Conservation (phyloP, 306 rosid species). For the Fragaria vesca region DNA sequence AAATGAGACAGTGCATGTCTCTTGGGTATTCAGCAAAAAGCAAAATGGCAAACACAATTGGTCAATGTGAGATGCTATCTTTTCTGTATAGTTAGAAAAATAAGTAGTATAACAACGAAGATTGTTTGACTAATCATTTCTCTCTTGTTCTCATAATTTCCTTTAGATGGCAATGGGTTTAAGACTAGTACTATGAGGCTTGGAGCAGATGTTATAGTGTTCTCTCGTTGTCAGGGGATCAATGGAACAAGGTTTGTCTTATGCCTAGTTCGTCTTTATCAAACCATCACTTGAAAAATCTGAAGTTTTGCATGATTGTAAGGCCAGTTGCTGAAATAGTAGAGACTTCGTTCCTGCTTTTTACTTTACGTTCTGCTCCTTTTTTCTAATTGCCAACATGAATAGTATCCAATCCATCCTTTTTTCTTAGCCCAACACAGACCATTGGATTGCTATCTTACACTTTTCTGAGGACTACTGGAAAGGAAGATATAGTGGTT, state of each 20-base stretch:
- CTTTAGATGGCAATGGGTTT: slow-evolving; percentile 91
- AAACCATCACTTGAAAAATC: background rate
- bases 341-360: background rate
- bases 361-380: background rate
- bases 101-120: background rate
- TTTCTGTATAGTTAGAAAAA: background rate
- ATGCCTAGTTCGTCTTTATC: background rate
- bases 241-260: slow-evolving; percentile 57
- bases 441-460: slow-evolving; percentile 91
- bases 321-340: background rate
- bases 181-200: slow-evolving; percentile 96
- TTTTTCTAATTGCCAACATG: background rate
- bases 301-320: background rate
- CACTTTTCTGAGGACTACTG: slow-evolving; percentile 78
- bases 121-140: background rate
- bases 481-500: slow-evolving; percentile 86
- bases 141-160: background rate
- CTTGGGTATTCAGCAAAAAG: slow-evolving; percentile 86
- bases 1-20: slow-evolving; percentile 98
- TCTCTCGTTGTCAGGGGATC: slow-evolving; percentile 67
- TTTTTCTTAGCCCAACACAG: slow-evolving; percentile 59
- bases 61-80: slow-evolving; percentile 54
- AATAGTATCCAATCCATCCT: slow-evolving; percentile 22
- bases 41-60: slow-evolving; percentile 84
- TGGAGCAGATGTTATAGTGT: slow-evolving; percentile 93